Percentiles rank a stretch among this genome's conserved stretches.
Conservation (phyloP, 2,329 filamentous ascomycete genomes). For the Zarea fungicola region DNA sequence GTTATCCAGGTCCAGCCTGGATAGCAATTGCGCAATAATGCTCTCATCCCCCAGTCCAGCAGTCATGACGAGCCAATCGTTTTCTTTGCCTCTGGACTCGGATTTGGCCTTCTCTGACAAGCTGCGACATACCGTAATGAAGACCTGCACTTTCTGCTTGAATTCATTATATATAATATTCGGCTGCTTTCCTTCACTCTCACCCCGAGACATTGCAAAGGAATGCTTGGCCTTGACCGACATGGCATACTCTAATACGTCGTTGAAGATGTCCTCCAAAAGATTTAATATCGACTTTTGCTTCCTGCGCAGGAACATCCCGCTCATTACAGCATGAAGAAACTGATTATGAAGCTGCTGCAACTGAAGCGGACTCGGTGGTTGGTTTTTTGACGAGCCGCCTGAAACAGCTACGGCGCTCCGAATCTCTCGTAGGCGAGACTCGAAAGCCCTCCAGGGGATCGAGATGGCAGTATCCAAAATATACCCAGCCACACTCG, state of each 20-base stretch:
- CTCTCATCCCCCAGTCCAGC: constrained; percentile 44
- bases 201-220: constrained; percentile 26
- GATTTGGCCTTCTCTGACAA: constrained; percentile 57
- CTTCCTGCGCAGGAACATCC: constrained; percentile 66
- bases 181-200: constrained; percentile 19
- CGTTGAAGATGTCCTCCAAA: constrained; percentile 69
- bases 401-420: constrained; percentile 10
- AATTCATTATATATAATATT: constrained; percentile 58
- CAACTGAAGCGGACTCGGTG: constrained; percentile 58
- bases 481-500: constrained; percentile 68
- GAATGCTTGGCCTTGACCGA: constrained; percentile 30
- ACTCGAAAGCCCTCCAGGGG: constrained; percentile 68
- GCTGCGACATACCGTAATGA: constrained; percentile 66
- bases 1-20: constrained; percentile 65
- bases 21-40: constrained; percentile 61
- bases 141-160: constrained; percentile 66
- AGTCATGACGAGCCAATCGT: constrained; percentile 21
- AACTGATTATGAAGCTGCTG: constrained; percentile 65
- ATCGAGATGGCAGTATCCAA: constrained; percentile 70
- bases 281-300: constrained; percentile 69
- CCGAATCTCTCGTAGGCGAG: constrained; percentile 44
- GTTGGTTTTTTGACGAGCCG: constrained; percentile 12
- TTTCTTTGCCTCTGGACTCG: constrained; percentile 24
- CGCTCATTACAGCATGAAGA: constrained; percentile 70
- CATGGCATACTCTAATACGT: constrained; percentile 68